Evolutionary conservation across 2,329 filamentous ascomycete genomes (phyloP), one percentile per base, ranked within the genome.

Genomic region (Cladosporium sp.): DNA sequence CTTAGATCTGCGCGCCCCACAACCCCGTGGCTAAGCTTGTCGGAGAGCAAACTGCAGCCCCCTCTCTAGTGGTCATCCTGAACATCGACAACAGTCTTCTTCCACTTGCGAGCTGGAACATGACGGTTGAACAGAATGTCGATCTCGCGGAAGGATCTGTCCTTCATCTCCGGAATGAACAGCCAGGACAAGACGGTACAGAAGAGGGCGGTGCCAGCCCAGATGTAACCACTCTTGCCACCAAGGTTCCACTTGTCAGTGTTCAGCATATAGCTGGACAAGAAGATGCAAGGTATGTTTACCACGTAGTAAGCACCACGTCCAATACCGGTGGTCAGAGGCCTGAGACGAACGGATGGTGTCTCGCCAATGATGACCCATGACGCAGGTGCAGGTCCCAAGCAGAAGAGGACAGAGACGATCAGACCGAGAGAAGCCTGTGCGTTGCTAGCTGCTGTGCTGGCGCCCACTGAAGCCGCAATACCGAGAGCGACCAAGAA

Each of bases 321-420:
- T 67, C 85, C 85, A 51, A 87, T 72, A 70, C 84, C 85, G 20
- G 84, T 87, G 3, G 82, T 87, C 12, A 87, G 73, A 47, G 85
- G 82, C 45, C 85, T 71, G 34, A 88, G 83, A 61, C 85, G 84
- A 56, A 87, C 79, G 52, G 85, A 75, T 0, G 85, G 85, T 2
- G 85, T 87, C 71, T 88, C 85, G 64, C 80, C 83, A 47, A 88
- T 87, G 62, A 87, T 84, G 72, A 84, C 81, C 79, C 81, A 88
- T 9, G 85, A 86, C 36, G 82, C 81, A 47, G 85, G 85, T 1
- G 83, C 85, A 19, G 83, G 83, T 63, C 82, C 83, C 15, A 85
- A 70, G 39, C 79, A 81, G 74, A 86, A 89, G 36, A 86, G 71
- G 57, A 88, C 81, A 25, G 85, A 87, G 67, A 88, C 77, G 64